Evolutionary conservation across 305 asterid species (phyloP).

Genomic region (Solanum hybrid): DNA sequence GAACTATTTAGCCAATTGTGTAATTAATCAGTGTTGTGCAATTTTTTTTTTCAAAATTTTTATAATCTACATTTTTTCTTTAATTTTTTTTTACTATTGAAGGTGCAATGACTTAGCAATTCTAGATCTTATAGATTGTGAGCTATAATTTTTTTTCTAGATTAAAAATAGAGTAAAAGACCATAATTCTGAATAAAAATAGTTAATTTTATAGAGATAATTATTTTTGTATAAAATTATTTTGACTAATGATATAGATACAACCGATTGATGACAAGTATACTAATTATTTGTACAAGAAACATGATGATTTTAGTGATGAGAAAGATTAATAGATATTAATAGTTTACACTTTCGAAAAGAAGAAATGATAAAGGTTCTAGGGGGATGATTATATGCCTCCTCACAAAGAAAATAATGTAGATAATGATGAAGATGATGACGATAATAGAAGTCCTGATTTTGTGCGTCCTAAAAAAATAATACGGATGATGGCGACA

Average conservation of each 20-base stretch:
- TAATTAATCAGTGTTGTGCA: background rate
- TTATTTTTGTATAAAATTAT: background rate
- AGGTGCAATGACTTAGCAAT: background rate
- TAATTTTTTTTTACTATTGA: background rate
- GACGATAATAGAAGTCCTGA: background rate
- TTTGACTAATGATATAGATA: background rate
- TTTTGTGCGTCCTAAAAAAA: background rate
- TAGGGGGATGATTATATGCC: background rate
- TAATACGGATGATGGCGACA: too few species aligned
- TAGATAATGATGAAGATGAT: background rate
- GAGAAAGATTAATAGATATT: background rate
- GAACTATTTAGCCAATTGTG: background rate
- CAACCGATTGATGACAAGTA: background rate
- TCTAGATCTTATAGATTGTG: background rate
- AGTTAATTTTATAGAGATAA: background rate
- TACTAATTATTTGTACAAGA: background rate
- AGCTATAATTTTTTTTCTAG: background rate
- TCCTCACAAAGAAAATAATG: background rate
- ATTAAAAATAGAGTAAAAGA: background rate
- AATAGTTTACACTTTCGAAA: background rate
- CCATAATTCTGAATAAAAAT: background rate
- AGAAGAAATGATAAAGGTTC: background rate
- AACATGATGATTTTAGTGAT: background rate
- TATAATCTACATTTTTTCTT: background rate
- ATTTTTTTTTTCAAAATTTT: background rate